Evolutionary conservation across 2,329 filamentous ascomycete species (phyloP).

Genomic region (Cordyceps farinosa): DNA sequence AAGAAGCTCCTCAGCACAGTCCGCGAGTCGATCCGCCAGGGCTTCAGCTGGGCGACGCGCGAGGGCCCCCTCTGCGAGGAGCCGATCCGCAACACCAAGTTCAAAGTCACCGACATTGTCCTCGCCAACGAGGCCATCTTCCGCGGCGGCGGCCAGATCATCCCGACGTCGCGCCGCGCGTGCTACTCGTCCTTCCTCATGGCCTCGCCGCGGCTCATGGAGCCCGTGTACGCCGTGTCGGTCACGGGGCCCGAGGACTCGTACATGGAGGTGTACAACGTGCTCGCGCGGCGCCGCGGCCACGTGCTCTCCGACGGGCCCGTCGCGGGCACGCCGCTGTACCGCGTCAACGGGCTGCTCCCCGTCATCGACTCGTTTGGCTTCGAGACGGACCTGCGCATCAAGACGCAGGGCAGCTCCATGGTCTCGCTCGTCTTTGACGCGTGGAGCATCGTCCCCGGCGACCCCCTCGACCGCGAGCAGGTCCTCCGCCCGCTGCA

Average conservation of each 20-base stretch:
- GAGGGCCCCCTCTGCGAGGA: conserved; percentile 98
- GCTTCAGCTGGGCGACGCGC: conserved; percentile 92
- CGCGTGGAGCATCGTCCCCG: conserved; percentile 91
- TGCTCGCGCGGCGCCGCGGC: conserved; percentile 80
- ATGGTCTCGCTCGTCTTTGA: conserved; percentile 92
- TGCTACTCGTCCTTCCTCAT: conserved; percentile 97
- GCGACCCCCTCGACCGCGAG: conserved; percentile 87
- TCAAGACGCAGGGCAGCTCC: conserved; percentile 90
- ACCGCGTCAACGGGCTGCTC: conserved; percentile 84
- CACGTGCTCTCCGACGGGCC: conserved; percentile 94
- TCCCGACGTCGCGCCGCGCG: conserved; percentile 86
- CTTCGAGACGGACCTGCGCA: conserved; percentile 94
- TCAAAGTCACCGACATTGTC: conserved; percentile 87
- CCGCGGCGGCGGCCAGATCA: conserved; percentile 93
- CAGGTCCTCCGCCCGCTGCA: conserved; percentile 80
- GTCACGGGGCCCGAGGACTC: conserved; percentile 92
- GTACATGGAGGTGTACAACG: conserved; percentile 85
- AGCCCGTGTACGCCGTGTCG: conserved; percentile 87
- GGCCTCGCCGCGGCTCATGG: conserved; percentile 94
- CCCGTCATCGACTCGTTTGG: conserved; percentile 97
- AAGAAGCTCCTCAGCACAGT: conserved; percentile 85
- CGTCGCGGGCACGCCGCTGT: conserved; percentile 89
- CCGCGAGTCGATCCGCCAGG: conserved; percentile 88
- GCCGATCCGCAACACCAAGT: conserved; percentile 96
- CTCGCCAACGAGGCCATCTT: conserved; percentile 89